A percentile compares a stretch with the other conserved stretches of the same genome.
phyloP scores from a whole-genome alignment of 1,284 basidiomycete genomes.

The Leccinum subrobustum region DNA sequence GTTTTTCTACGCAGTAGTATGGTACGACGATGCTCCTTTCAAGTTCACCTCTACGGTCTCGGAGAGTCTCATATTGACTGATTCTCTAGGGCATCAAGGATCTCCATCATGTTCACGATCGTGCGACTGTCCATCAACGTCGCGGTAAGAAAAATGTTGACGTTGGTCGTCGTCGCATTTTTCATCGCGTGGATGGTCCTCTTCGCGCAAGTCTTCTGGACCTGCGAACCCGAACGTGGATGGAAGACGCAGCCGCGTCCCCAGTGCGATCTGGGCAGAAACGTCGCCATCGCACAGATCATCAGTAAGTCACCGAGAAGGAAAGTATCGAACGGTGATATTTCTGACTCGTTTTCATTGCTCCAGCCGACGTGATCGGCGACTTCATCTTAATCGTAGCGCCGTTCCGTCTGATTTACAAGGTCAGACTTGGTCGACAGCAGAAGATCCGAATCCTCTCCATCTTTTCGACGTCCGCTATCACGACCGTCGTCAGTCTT shows the following conservation, averaged over 20 bases:
- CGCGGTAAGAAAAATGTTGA: background rate
- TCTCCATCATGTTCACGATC: constrained; percentile 5
- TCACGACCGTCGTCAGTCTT: constrained; percentile 4
- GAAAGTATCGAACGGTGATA: background rate
- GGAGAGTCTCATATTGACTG: background rate
- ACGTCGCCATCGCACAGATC: background rate
- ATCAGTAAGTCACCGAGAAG: constrained; percentile 1
- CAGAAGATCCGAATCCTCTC: constrained; percentile 7
- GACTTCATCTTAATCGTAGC: constrained; percentile 4
- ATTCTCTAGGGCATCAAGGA: background rate
- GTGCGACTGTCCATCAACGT: background rate
- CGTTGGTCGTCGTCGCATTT: background rate
- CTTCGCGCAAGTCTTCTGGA: constrained; percentile 6
- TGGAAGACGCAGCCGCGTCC: constrained; percentile 3
- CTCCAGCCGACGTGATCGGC: constrained; percentile 4
- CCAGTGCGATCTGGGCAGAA: background rate
- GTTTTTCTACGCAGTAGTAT: constrained; percentile 3
- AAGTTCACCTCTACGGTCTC: background rate
- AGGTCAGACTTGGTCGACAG: background rate
- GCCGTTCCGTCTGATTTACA: constrained; percentile 2
- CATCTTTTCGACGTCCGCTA: constrained; percentile 7
- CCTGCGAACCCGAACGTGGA: constrained; percentile 3
- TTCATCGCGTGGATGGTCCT: constrained; percentile 1
- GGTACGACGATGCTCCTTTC: background rate
- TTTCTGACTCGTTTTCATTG: background rate